phyloP scores from a whole-genome alignment of 768 basidiomycete genomes.

The Russula compacta region DNA sequence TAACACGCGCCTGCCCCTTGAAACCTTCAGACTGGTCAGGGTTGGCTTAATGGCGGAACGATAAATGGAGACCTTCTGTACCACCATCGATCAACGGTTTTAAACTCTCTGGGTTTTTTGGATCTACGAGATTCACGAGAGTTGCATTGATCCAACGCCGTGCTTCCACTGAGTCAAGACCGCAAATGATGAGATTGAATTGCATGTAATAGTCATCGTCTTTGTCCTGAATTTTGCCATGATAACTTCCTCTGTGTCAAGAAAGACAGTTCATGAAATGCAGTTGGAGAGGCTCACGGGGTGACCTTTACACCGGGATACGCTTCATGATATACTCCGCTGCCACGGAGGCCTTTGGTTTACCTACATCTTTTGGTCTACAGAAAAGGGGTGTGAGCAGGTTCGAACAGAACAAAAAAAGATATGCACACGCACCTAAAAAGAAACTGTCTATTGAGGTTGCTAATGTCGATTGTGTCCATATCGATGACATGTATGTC shows the following conservation, averaged over 20 bases:
- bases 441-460: conserved; percentile 95
- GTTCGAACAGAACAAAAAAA: neutral
- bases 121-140: conserved; percentile 87
- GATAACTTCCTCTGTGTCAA: conserved; percentile 48
- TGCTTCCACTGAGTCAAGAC: conserved; percentile 94
- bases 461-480: conserved; percentile 99
- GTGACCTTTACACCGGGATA: conserved; percentile 93
- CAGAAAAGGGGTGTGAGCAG: neutral
- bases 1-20: conserved; percentile 96
- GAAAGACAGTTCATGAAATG: neutral
- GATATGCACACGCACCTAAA: conserved; percentile 59
- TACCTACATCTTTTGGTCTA: conserved; percentile 86
- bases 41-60: neutral
- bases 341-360: conserved; percentile 88
- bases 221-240: conserved; percentile 98
- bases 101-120: conserved; percentile 84
- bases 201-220: conserved; percentile 91
- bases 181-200: conserved; percentile 95
- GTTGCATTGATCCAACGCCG: conserved; percentile 99
- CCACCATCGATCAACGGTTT: conserved; percentile 98
- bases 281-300: conserved; percentile 50
- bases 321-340: conserved; percentile 96
- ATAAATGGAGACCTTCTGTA: conserved; percentile 70
- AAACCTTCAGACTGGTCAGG: conserved; percentile 51
- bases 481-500: conserved; percentile 99